phyloP scores from a whole-genome alignment of 768 basidiomycete species.

The Tylopilus balloui region DNA sequence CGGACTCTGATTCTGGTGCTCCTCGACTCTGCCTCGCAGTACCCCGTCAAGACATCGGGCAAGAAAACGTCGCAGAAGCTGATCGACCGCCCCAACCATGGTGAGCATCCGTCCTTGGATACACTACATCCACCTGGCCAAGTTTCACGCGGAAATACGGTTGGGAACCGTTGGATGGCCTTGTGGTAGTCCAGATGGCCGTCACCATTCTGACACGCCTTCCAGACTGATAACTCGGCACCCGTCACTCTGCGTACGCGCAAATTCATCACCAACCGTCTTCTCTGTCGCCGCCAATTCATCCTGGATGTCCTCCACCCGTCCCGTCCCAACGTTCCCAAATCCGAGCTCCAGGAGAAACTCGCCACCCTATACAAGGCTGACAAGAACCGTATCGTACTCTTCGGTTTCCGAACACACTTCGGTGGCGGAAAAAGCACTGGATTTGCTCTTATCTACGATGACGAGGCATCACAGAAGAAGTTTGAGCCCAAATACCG shows the following conservation, averaged over 20 bases:
- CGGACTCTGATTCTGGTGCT: slow-evolving; percentile 27
- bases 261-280: slow-evolving; percentile 99
- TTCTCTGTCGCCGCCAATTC: slow-evolving; percentile 94
- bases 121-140: not conserved
- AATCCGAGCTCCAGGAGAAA: slow-evolving; percentile 87
- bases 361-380: slow-evolving; percentile 92
- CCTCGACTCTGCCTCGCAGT: slow-evolving; percentile 7
- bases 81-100: slow-evolving; percentile 29
- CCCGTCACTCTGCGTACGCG: slow-evolving; percentile 95
- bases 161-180: slow-evolving; percentile 26
- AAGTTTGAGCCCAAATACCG: slow-evolving; percentile 98
- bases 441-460: slow-evolving; percentile 97
- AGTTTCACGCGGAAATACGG: slow-evolving; percentile 7
- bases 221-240: slow-evolving; percentile 71
- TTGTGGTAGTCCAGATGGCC: slow-evolving; percentile 20
- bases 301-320: slow-evolving; percentile 94
- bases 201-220: slow-evolving; percentile 14
- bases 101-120: slow-evolving; percentile 29
- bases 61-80: slow-evolving; percentile 20
- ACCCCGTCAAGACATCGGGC: slow-evolving; percentile 28
- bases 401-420: slow-evolving; percentile 91
- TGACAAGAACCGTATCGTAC: slow-evolving; percentile 83
- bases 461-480: slow-evolving; percentile 89
- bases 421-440: slow-evolving; percentile 99
- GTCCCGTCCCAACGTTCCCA: slow-evolving; percentile 90